These are phyloP conservation scores for Penicillium bialowiezense DNA, from an alignment of 495 filamentous ascomycete genomes.

Conservation along the genomic window DNA sequence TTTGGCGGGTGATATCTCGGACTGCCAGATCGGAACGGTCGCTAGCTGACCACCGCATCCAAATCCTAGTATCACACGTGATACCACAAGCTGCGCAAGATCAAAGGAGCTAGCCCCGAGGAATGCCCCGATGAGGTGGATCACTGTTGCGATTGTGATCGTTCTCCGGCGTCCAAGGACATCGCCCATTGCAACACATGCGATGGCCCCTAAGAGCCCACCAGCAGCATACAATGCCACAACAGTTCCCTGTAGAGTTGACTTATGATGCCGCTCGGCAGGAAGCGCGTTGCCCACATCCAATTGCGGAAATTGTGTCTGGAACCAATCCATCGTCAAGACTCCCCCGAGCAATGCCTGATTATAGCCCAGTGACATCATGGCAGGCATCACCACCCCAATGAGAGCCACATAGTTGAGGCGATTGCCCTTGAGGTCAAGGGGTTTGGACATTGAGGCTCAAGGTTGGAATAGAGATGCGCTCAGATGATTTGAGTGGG, in stretches of 20 bases:
- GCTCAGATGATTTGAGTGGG: not conserved
- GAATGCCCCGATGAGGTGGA: conserved; percentile 30
- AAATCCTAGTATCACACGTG: conserved; percentile 46
- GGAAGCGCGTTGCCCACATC: conserved; percentile 24
- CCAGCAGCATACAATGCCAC: conserved; percentile 24
- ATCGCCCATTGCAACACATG: conserved; percentile 20
- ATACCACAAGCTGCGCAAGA: conserved; percentile 23
- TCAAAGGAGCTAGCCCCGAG: conserved; percentile 32
- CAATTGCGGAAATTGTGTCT: conserved; percentile 41
- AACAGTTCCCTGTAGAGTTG: conserved; percentile 18
- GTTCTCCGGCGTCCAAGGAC: conserved; percentile 19
- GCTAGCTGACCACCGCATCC: conserved; percentile 49
- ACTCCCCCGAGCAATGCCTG: conserved; percentile 35
- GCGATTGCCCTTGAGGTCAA: conserved; percentile 20
- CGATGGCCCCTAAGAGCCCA: conserved; percentile 19
- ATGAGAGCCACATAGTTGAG: conserved; percentile 19
- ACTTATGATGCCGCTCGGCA: conserved; percentile 22
- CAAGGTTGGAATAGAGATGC: not conserved
- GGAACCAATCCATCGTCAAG: conserved; percentile 25
- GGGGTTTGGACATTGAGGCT: conserved; percentile 10
- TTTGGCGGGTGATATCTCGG: conserved; percentile 37
- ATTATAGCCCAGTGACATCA: conserved; percentile 46
- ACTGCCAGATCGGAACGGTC: conserved; percentile 47
- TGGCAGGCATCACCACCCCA: conserved; percentile 29
- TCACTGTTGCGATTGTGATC: conserved; percentile 15